phyloP scores from a whole-genome alignment of 768 basidiomycete species.

The Trametes meyenii region DNA sequence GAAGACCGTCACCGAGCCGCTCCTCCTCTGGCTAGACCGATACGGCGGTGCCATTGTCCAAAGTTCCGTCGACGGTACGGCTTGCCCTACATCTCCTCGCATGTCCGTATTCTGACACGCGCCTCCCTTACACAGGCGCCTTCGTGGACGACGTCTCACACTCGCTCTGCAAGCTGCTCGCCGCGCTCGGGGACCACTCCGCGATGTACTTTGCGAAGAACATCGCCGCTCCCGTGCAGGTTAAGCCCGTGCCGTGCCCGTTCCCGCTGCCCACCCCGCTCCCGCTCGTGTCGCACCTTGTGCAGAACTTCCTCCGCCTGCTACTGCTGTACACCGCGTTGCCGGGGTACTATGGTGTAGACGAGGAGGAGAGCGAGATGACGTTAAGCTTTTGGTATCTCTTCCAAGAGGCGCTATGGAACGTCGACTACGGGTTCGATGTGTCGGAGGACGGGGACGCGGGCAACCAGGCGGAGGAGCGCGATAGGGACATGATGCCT shows the following conservation, averaged over 20 bases:
- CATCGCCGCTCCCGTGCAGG: slow-evolving; percentile 52
- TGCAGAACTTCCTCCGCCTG: slow-evolving; percentile 70
- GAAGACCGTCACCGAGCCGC: slow-evolving; percentile 78
- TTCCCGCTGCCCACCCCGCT: slow-evolving; percentile 20
- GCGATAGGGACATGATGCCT: slow-evolving; percentile 44
- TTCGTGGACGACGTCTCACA: slow-evolving; percentile 60
- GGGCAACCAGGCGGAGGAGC: slow-evolving; percentile 19
- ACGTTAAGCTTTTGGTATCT: slow-evolving; percentile 90
- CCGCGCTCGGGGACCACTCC: slow-evolving; percentile 86
- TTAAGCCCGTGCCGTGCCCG: slow-evolving; percentile 26
- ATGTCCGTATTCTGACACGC: neutral
- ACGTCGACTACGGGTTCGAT: slow-evolving; percentile 52
- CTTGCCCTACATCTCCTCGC: neutral
- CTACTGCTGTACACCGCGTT: slow-evolving; percentile 74
- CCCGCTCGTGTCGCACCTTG: slow-evolving; percentile 32
- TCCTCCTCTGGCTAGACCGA: slow-evolving; percentile 75
- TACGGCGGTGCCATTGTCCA: slow-evolving; percentile 54
- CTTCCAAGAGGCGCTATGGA: slow-evolving; percentile 87
- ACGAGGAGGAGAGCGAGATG: slow-evolving; percentile 88
- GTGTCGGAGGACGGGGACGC: slow-evolving; percentile 29
- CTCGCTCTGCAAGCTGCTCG: slow-evolving; percentile 79
- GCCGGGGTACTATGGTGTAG: slow-evolving; percentile 76
- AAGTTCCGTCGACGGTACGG: slow-evolving; percentile 40
- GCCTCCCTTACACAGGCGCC: slow-evolving; percentile 37
- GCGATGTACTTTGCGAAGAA: slow-evolving; percentile 73